Conservation (phyloP, 2,329 filamentous ascomycete genomes). For the Diaporthe destruens region DNA sequence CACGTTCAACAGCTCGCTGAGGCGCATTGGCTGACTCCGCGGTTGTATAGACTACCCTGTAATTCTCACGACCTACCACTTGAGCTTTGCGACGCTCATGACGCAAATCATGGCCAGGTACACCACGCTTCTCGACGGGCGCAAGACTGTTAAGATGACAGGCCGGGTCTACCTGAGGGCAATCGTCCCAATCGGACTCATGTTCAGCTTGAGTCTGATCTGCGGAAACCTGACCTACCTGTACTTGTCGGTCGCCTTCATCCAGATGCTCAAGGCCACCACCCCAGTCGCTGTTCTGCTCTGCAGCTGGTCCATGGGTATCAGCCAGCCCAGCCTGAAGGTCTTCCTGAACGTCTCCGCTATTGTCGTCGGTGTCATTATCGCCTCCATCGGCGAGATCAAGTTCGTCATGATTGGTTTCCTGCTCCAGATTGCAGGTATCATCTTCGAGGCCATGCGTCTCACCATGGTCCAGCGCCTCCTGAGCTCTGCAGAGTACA, state of each 20-base stretch:
- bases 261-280: constrained; percentile 99
- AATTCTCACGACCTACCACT: constrained; percentile 95
- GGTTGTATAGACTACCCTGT: constrained; percentile 72
- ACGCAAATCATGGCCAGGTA: constrained; percentile 94
- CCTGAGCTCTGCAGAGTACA: constrained; percentile 85
- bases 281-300: constrained; percentile 94
- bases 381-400: constrained; percentile 96
- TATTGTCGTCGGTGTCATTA: constrained; percentile 94
- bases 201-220: constrained; percentile 96
- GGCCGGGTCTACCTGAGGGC: constrained; percentile 91
- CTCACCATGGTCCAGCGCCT: constrained; percentile 88
- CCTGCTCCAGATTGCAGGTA: constrained; percentile 81
- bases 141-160: constrained; percentile 98
- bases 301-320: constrained; percentile 87
- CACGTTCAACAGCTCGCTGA: neutral
- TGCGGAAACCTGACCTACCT: constrained; percentile 97
- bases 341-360: constrained; percentile 93
- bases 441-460: constrained; percentile 85
- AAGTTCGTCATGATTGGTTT: constrained; percentile 87
- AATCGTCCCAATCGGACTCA: constrained; percentile 93
- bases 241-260: constrained; percentile 95
- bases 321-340: constrained; percentile 85
- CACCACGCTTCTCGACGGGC: constrained; percentile 89
- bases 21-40: constrained; percentile 46
- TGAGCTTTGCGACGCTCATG: constrained; percentile 92